A percentile compares a stretch with the other conserved stretches of the same genome.
phyloP scores from a whole-genome alignment of 2,329 filamentous ascomycete genomes.

The Diaporthe sp. region DNA sequence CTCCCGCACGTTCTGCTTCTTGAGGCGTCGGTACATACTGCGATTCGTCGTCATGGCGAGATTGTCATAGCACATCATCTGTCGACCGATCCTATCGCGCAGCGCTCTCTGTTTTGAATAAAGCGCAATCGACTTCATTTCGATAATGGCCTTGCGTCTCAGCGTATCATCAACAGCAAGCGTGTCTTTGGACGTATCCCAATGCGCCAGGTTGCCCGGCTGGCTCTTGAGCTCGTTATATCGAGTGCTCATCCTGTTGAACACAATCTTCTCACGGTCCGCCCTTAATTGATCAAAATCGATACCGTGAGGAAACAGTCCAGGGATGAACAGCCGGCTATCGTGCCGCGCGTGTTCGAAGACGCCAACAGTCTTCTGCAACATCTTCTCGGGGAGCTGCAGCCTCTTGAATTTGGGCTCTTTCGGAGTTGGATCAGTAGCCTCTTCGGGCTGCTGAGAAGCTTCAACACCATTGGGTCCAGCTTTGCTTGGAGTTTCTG shows the following conservation, averaged over 20 bases:
- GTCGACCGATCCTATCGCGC: slow-evolving; percentile 86
- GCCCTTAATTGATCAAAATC: slow-evolving; percentile 88
- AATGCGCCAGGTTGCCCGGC: slow-evolving; percentile 86
- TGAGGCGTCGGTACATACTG: slow-evolving; percentile 88
- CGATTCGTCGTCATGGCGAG: slow-evolving; percentile 97
- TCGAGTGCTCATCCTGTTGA: slow-evolving; percentile 88
- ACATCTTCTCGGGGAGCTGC: slow-evolving; percentile 72
- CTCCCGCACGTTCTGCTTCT: slow-evolving; percentile 96
- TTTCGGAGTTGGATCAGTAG: slow-evolving; percentile 47
- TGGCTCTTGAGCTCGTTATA: slow-evolving; percentile 86
- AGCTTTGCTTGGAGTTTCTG: slow-evolving; percentile 49
- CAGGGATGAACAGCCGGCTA: slow-evolving; percentile 83
- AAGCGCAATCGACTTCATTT: slow-evolving; percentile 92
- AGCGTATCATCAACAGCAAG: slow-evolving; percentile 81
- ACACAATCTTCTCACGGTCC: slow-evolving; percentile 87
- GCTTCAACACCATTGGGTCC: slow-evolving; percentile 51
- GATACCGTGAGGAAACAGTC: slow-evolving; percentile 88
- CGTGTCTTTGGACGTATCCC: slow-evolving; percentile 79
- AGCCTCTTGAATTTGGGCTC: slow-evolving; percentile 75
- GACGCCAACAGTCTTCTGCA: slow-evolving; percentile 76
- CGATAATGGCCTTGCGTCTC: slow-evolving; percentile 91
- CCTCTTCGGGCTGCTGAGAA: slow-evolving; percentile 46
- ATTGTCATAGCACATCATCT: slow-evolving; percentile 96
- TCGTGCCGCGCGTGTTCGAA: slow-evolving; percentile 80
- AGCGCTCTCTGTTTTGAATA: slow-evolving; percentile 88